Evolutionary conservation across 2,329 filamentous ascomycete species (phyloP), one percentile per base, ranked within the genome.

Genomic region (Aspergillus sojae): DNA sequence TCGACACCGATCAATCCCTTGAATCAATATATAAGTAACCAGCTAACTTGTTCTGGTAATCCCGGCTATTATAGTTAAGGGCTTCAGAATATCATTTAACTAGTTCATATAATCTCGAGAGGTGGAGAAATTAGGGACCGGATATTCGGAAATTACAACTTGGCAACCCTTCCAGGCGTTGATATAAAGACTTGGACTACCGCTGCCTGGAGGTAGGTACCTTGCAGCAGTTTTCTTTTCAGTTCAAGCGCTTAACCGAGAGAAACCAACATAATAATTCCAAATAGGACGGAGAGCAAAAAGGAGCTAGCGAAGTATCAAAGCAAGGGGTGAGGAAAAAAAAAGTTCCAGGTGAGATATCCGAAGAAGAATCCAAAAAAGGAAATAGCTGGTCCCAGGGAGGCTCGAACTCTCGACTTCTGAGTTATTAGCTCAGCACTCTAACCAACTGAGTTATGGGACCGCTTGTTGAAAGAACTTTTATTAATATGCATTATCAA

Each of bases 61-160:
- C 12, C 30, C 3, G 10, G 9, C 3, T 11, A n/a, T 4, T 5
- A 4, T n/a, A 11, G 34, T 21, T 5, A 9, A 21, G 2, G 28
- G 14, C 5, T 52, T n/a, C 9, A 34, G 19, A 12, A 16, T 6
- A 14, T 32, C 28, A 1, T 9, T 32, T 21, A n/a, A n/a, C 48
- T 16, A 32, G 1, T 28, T 43, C 21, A 41, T 62, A 23, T 57
- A 41, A 58, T n/a, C 16, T 11, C 54, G 36, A 26, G 45, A 21
- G 10, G 55, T 34, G 34, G 45, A 57, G 54, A 50, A 50, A 50
- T 52, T 34, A 32, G 26, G 16, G 28, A 34, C 10, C 48, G 54
- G 36, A 52, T 39, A 19, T 41, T 57, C 55, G 60, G 55, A 62
- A 50, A 62, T 62, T 58, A 53, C 60, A 46, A 39, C 60, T 62